A percentile compares a stretch with the other conserved stretches of the same genome.
phyloP scores from a whole-genome alignment of 1,139 yeast species.

The Kodamaea sp. region DNA sequence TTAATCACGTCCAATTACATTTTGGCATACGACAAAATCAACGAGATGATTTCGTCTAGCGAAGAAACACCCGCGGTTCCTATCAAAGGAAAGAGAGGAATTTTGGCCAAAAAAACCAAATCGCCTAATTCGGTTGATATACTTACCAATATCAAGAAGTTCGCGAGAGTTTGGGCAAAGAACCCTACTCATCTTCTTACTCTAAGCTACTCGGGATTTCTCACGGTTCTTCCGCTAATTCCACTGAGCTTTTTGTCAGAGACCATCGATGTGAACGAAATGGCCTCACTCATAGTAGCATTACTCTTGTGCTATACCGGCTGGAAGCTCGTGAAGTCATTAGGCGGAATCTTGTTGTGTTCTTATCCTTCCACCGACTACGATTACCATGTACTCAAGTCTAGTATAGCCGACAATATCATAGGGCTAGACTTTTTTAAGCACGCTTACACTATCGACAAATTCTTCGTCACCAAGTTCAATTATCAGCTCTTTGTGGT shows the following conservation, averaged over 20 bases:
- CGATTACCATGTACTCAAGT: slow-evolving; percentile 39
- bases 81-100: slow-evolving; percentile 1
- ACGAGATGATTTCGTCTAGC: slow-evolving; percentile 30
- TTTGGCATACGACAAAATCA: slow-evolving; percentile 35
- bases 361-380: slow-evolving; percentile 51
- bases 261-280: slow-evolving; percentile 45
- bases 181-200: slow-evolving; percentile 70
- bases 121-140: background rate
- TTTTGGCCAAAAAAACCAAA: slow-evolving; percentile 1
- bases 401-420: slow-evolving; percentile 38
- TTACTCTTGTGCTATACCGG: slow-evolving; percentile 52
- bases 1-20: slow-evolving; percentile 40
- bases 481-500: slow-evolving; percentile 61
- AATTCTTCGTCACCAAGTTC: slow-evolving; percentile 59
- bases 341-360: slow-evolving; percentile 54
- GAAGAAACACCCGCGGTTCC: slow-evolving; percentile 10
- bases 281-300: slow-evolving; percentile 54
- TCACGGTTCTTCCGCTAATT: slow-evolving; percentile 35
- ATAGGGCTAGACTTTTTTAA: slow-evolving; percentile 51
- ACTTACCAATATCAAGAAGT: slow-evolving; percentile 5
- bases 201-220: slow-evolving; percentile 48
- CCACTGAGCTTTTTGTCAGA: slow-evolving; percentile 31
- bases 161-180: slow-evolving; percentile 26
- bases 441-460: slow-evolving; percentile 46
- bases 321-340: slow-evolving; percentile 51